phyloP scores from a whole-genome alignment of 768 basidiomycete species.

The Cyclocybe aegerita region DNA sequence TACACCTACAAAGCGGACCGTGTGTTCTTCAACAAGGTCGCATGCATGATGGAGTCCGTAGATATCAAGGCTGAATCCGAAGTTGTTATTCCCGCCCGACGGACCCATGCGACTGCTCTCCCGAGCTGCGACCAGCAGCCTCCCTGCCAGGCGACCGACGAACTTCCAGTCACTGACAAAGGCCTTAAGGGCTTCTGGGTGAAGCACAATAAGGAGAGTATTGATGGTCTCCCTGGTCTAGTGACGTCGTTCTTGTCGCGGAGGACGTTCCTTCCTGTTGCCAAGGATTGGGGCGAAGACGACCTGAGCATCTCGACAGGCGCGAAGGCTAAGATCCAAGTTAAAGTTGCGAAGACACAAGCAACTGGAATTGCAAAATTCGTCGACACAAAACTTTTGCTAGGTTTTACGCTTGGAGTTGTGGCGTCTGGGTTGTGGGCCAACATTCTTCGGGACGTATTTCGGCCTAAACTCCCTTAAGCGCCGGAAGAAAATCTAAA shows the following conservation, averaged over 20 bases:
- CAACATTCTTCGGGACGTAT: no score
- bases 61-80: conserved; percentile 27
- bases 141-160: neutral
- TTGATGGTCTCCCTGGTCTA: conserved; percentile 54
- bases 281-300: neutral
- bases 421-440: no score
- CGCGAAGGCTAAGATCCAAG: no score
- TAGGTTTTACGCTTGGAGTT: no score
- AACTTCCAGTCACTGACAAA: conserved; percentile 21
- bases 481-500: no score
- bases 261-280: neutral
- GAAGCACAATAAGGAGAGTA: conserved; percentile 39
- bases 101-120: neutral
- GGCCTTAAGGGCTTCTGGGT: conserved; percentile 53
- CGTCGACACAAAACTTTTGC: no score
- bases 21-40: conserved; percentile 37
- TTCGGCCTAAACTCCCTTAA: no score
- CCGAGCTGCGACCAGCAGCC: neutral
- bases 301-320: no score
- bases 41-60: conserved; percentile 29
- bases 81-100: neutral
- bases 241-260: conserved; percentile 21
- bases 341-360: no score
- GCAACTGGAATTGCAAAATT: no score
- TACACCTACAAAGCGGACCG: conserved; percentile 50